Evolutionary conservation across 257 asterid genomes (phyloP), one percentile per base, ranked within the genome.

Genomic region (Linaria vulgaris): DNA sequence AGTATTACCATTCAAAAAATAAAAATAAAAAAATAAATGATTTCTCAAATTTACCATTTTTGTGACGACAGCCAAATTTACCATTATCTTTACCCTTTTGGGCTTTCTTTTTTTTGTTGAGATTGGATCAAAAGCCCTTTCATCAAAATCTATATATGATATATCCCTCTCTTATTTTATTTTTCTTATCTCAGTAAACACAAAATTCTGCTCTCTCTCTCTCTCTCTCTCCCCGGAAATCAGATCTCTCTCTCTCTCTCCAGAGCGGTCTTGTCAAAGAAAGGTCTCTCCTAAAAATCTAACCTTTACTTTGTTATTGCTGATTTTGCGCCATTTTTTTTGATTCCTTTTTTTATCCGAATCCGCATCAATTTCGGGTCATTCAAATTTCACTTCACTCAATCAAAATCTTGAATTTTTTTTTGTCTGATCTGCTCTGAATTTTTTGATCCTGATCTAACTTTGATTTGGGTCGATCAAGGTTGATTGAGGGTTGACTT

Each of bases 361-460:
- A 17, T 20, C 56, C 21, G 1, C 63, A 24, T 7, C 5, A 61
- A 25, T 41, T 45, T n/a, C 30, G 31, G 50, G 22, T 61, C 49
- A 37, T 23, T 57, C 58, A 71, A 24, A 56, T 27, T 27, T 6
- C 3, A 27, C 34, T 27, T 27, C 34, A 27, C n/a, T n/a, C n/a
- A n/a, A n/a, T n/a, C n/a, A n/a, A n/a, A n/a, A n/a, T n/a, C n/a
- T n/a, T n/a, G n/a, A n/a, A n/a, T n/a, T n/a, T n/a, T n/a, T n/a
- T 27, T 6, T 27, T 27, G 34, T 27, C 64, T 70, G 77, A 79
- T 72, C 81, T 61, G 63, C 31, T 52, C 58, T 2, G 6, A 27
- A 6, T 27, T 27, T 27, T 27, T 27, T 59, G 77, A 82, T 82
- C 81, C 68, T 68, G 76, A 69, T 73, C 76, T 60, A 6, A 27